Percentiles rank a stretch among this genome's conserved stretches.
Evolutionary conservation across 108 stramenopile species (phyloP).

Genomic region (Epithemia pelagica): DNA sequence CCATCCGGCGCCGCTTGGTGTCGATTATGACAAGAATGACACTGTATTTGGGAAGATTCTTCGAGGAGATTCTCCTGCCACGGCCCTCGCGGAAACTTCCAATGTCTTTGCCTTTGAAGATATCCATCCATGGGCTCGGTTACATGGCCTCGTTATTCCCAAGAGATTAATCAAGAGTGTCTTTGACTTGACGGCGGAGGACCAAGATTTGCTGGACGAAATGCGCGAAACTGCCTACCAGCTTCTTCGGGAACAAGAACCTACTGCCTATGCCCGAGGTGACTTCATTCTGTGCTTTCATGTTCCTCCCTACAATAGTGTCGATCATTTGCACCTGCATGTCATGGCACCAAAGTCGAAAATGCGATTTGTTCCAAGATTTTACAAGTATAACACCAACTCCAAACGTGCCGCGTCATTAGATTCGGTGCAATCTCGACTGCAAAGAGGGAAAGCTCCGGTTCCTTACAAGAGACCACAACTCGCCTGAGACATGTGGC

Average conservation of each 20-base stretch:
- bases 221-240: conserved; percentile 42
- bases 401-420: conserved; percentile 41
- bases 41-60: conserved; percentile 70
- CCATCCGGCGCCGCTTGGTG: conserved; percentile 1
- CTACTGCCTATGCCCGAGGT: conserved; percentile 21
- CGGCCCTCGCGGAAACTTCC: conserved; percentile 25
- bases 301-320: conserved; percentile 57
- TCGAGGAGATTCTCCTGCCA: conserved; percentile 35
- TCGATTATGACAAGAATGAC: conserved; percentile 40
- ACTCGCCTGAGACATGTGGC: no score
- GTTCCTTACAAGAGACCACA: no score
- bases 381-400: conserved; percentile 42
- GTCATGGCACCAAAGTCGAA: conserved; percentile 61
- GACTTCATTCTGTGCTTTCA: conserved; percentile 72
- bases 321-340: conserved; percentile 74
- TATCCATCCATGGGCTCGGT: conserved; percentile 35
- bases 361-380: conserved; percentile 32
- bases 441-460: conserved; percentile 24
- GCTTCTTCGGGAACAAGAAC: conserved; percentile 29
- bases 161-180: conserved; percentile 38
- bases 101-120: conserved; percentile 58
- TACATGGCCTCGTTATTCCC: conserved; percentile 65
- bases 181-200: conserved; percentile 17
- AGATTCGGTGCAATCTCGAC: conserved; percentile 27
- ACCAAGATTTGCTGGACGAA: conserved; percentile 37